A percentile compares a stretch with the other conserved stretches of the same genome.
Evolutionary conservation across 176 grass and related monocot species (phyloP).

Genomic region (Thinopyrum elongatum): DNA sequence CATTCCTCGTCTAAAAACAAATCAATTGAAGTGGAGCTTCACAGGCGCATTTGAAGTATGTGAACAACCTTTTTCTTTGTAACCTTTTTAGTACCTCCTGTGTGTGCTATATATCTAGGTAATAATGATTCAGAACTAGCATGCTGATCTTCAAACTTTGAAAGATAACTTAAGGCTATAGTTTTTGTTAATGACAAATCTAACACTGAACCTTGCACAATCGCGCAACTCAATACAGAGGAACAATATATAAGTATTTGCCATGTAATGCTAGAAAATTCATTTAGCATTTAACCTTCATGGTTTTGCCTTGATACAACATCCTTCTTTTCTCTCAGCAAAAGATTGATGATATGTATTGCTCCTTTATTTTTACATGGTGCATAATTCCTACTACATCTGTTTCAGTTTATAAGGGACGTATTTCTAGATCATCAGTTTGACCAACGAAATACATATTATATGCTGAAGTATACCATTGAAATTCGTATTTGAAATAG

Average conservation of each 20-base stretch:
- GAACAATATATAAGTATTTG: background rate
- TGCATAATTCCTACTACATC: background rate
- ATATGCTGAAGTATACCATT: too few relatives aligned
- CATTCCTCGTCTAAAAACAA: too few relatives aligned
- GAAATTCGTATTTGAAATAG: too few relatives aligned
- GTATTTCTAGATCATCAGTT: too few relatives aligned
- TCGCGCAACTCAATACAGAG: background rate
- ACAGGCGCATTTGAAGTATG: too few relatives aligned
- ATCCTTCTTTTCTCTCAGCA: background rate
- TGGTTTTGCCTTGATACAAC: background rate
- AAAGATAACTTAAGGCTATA: background rate
- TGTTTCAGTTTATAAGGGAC: too few relatives aligned
- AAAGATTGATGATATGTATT: background rate
- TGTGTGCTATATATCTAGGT: background rate
- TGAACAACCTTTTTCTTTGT: too few relatives aligned
- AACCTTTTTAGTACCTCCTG: constrained; percentile 10
- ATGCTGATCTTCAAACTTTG: background rate
- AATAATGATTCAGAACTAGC: background rate
- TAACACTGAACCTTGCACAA: background rate
- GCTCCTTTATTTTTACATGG: background rate
- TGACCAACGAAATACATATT: too few relatives aligned
- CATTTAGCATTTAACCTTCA: background rate
- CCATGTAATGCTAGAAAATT: background rate
- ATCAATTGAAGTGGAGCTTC: too few relatives aligned
- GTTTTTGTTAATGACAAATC: background rate